Conservation (phyloP, 106 monocot species). For the Cymbidium sinense region DNA sequence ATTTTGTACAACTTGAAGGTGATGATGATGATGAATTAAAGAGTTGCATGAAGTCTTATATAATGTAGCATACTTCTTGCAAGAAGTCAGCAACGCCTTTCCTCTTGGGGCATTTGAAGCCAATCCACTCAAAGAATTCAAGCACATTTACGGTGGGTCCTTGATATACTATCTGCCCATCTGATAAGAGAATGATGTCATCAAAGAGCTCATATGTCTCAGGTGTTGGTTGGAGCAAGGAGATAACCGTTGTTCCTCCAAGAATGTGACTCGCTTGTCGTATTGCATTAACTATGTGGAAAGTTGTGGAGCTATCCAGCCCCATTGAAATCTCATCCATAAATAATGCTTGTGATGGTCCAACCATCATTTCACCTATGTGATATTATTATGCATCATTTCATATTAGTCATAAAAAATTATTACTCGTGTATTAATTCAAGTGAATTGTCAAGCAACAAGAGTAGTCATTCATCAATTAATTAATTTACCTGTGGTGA, state of each 20-base stretch:
- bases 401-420: background rate
- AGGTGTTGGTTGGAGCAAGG: conserved; percentile 61
- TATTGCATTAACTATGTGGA: conserved; percentile 44
- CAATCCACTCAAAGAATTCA: conserved; percentile 31
- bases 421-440: background rate
- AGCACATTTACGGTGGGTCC: conserved; percentile 43
- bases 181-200: too few species aligned
- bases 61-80: conserved; percentile 5
- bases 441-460: background rate
- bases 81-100: conserved; percentile 9
- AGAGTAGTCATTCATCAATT: background rate
- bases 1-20: background rate
- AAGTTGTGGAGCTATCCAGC: conserved; percentile 69
- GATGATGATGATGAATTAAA: background rate
- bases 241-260: conserved; percentile 36
- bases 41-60: background rate
- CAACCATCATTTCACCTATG: conserved; percentile 66
- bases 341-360: conserved; percentile 50
- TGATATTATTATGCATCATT: background rate
- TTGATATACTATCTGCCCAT: conserved; percentile 50
- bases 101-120: conserved; percentile 7
- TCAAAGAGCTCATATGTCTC: conserved; percentile 65
- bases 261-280: conserved; percentile 50
- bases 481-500: conserved; percentile 34
- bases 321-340: conserved; percentile 74